A percentile compares a stretch with the other conserved stretches of the same genome.
Evolutionary conservation across 257 asterid genomes (phyloP).

Genomic region (Striga asiatica): DNA sequence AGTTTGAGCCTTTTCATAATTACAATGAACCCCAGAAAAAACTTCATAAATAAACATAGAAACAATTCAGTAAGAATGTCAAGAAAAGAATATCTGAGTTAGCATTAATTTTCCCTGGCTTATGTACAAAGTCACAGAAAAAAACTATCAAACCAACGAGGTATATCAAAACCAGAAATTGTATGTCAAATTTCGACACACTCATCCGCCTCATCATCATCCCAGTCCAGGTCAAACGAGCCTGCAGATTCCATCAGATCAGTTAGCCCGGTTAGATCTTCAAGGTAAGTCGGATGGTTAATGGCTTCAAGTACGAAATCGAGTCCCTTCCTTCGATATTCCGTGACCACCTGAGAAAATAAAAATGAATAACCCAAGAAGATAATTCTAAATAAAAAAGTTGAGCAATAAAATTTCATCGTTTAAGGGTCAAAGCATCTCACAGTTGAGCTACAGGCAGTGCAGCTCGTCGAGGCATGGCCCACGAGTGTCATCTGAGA

Average conservation of each 20-base stretch:
- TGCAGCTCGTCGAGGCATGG: conserved; percentile 78
- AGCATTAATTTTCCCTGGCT: neutral
- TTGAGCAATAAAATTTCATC: neutral
- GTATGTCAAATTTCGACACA: conserved; percentile 39
- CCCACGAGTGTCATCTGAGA: conserved; percentile 91
- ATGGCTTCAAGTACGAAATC: conserved; percentile 80
- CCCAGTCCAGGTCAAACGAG: conserved; percentile 61
- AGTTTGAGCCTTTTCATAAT: too few relatives aligned
- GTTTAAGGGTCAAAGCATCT: conserved; percentile 19
- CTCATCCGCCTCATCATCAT: conserved; percentile 43
- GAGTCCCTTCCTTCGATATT: conserved; percentile 57
- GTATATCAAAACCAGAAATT: neutral
- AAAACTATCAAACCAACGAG: conserved; percentile 1
- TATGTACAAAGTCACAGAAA: conserved; percentile 5
- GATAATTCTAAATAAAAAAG: too few relatives aligned
- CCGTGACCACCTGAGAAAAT: conserved; percentile 64
- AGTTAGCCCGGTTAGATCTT: conserved; percentile 84
- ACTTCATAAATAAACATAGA: too few relatives aligned
- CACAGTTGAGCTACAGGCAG: conserved; percentile 80
- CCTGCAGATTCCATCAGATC: conserved; percentile 69
- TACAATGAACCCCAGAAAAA: too few relatives aligned
- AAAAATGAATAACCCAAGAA: too few relatives aligned
- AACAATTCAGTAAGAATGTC: neutral
- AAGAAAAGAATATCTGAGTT: neutral
- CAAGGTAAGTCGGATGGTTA: conserved; percentile 83